Evolutionary conservation across 2,329 filamentous ascomycete species (phyloP).

Genomic region (Lasiodiplodia citricola): DNA sequence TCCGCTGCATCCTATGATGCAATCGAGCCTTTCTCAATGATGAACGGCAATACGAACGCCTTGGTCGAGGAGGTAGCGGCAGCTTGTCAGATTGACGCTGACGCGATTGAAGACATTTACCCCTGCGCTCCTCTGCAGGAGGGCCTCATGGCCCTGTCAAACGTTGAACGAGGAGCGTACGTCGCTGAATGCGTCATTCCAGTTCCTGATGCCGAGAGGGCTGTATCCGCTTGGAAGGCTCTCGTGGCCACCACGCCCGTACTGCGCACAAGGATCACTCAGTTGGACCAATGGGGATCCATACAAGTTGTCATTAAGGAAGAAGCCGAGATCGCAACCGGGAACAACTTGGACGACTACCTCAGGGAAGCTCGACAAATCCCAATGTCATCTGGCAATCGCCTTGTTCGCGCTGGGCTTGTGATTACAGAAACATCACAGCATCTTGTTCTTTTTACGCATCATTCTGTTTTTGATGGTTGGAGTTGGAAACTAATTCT

Average conservation of each 20-base stretch:
- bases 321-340: conserved; percentile 27
- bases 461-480: conserved; percentile 46
- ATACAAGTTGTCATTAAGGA: conserved; percentile 40
- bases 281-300: conserved; percentile 39
- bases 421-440: conserved; percentile 32
- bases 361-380: conserved; percentile 37
- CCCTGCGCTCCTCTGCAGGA: conserved; percentile 62
- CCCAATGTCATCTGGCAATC: conserved; percentile 37
- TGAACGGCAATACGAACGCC: neutral
- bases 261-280: conserved; percentile 52
- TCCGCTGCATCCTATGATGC: too few relatives aligned
- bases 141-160: conserved; percentile 59
- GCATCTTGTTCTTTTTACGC: conserved; percentile 43
- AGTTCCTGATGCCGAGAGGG: conserved; percentile 35
- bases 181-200: conserved; percentile 43
- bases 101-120: conserved; percentile 56
- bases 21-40: neutral
- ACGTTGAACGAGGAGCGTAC: conserved; percentile 58
- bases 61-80: neutral
- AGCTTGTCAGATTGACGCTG: conserved; percentile 6
- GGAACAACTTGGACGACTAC: conserved; percentile 28
- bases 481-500: conserved; percentile 41
- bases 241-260: conserved; percentile 52
- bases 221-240: conserved; percentile 54
- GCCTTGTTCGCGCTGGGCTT: conserved; percentile 35